Evolutionary conservation across 345 rosid species (phyloP).

Genomic region (Sisymbrium irio): DNA sequence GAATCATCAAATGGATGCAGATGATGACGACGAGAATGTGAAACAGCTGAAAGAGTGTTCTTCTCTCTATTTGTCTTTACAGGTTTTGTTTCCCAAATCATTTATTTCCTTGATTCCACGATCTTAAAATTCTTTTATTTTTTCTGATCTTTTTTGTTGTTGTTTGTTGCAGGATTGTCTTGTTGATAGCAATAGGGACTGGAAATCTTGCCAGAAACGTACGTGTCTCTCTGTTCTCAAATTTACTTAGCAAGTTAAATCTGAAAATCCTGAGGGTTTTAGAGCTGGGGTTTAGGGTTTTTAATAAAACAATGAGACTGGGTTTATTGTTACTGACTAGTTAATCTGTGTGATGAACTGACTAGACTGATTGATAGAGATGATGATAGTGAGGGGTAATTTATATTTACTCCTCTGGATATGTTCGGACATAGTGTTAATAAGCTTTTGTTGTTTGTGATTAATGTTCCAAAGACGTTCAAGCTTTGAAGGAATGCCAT

Average conservation of each 20-base stretch:
- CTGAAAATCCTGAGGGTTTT: constrained; percentile 11
- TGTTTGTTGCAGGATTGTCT: constrained; percentile 65
- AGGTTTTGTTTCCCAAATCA: constrained; percentile 37
- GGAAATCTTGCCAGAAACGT: constrained; percentile 91
- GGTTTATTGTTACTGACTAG: background rate
- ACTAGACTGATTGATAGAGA: background rate
- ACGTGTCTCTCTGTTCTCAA: constrained; percentile 9
- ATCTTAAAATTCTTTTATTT: background rate
- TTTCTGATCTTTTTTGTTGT: background rate
- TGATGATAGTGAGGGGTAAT: background rate
- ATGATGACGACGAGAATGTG: constrained; percentile 84
- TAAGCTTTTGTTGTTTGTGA: background rate
- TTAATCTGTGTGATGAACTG: background rate
- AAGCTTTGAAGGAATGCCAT: constrained; percentile 32
- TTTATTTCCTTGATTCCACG: background rate
- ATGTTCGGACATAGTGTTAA: background rate
- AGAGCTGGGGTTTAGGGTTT: constrained; percentile 14
- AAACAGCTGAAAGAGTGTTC: constrained; percentile 88
- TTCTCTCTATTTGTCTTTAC: constrained; percentile 63
- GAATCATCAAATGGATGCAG: constrained; percentile 62
- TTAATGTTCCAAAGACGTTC: constrained; percentile 33
- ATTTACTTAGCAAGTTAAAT: background rate
- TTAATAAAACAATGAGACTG: background rate
- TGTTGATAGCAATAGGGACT: constrained; percentile 59
- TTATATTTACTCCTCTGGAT: background rate